Conservation (phyloP, 2,329 filamentous ascomycete species). For the Fusarium nanum region DNA sequence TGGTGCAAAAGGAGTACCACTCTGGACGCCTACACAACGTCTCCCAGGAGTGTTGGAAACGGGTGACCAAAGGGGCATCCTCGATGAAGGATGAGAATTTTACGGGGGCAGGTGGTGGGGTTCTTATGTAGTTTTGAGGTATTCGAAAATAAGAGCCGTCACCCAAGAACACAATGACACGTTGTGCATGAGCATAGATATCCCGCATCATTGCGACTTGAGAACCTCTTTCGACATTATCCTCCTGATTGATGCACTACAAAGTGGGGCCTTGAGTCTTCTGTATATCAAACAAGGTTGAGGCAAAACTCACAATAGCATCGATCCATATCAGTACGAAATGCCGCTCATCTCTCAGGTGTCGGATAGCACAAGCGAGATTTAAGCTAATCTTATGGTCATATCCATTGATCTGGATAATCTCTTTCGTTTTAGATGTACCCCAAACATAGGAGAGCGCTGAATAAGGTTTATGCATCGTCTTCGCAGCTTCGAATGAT, state of each 20-base stretch:
- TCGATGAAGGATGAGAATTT: rapidly evolving
- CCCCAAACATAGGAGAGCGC: neutral
- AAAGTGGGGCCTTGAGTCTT: no score
- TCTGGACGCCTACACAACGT: neutral
- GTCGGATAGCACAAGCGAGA: neutral
- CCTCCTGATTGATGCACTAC: neutral
- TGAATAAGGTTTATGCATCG: no score
- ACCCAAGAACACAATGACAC: rapidly evolving
- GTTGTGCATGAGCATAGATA: neutral
- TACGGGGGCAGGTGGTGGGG: neutral
- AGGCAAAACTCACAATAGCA: neutral
- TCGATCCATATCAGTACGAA: neutral
- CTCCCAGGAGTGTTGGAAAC: neutral
- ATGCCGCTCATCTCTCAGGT: neutral
- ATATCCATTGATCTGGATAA: neutral
- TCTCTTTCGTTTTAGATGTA: neutral
- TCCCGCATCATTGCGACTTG: neutral
- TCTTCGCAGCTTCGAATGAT: neutral
- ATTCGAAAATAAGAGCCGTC: neutral
- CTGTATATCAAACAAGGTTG: no score
- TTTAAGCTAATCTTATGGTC: neutral
- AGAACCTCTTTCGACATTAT: rapidly evolving
- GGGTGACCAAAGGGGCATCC: no score
- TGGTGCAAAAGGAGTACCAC: neutral
- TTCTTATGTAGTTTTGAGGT: neutral